Evolutionary conservation across 2,329 filamentous ascomycete genomes (phyloP).

Genomic region (Gremmenia infestans): DNA sequence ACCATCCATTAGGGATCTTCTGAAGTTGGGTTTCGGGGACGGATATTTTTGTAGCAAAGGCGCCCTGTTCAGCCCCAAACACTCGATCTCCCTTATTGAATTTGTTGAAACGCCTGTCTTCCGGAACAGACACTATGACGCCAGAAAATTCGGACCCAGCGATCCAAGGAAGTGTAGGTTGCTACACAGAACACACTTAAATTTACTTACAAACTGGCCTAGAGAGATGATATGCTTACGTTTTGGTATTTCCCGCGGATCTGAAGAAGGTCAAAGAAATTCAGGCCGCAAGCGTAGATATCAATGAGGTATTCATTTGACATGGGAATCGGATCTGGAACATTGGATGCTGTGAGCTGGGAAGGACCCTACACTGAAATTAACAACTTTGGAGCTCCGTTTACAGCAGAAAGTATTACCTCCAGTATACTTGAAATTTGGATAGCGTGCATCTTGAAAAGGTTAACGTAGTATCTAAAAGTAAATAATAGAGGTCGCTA

Average conservation of each 20-base stretch:
- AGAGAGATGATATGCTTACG: neutral
- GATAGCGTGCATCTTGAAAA: no score
- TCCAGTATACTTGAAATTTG: no score
- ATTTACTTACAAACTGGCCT: no score
- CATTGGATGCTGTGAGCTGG: conserved; percentile 68
- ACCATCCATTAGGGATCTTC: conserved; percentile 76
- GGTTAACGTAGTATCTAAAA: no score
- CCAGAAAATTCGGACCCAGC: conserved; percentile 86
- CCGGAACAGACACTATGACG: conserved; percentile 63
- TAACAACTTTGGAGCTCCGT: no score
- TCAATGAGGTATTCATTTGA: conserved; percentile 78
- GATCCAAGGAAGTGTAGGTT: conserved; percentile 81
- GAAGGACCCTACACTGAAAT: conserved; percentile 56
- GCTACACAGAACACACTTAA: conserved; percentile 30
- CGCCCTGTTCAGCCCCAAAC: conserved; percentile 82
- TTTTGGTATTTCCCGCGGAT: conserved; percentile 94
- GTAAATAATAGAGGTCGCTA: no score
- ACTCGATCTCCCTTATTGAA: conserved; percentile 78
- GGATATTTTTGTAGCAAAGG: conserved; percentile 72
- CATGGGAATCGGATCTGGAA: conserved; percentile 71
- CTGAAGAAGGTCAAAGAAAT: conserved; percentile 97
- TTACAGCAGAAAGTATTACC: no score
- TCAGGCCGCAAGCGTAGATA: conserved; percentile 81
- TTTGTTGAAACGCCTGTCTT: conserved; percentile 42
- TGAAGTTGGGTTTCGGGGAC: conserved; percentile 63